Conservation (phyloP, 1,284 basidiomycete genomes). For the Singerocomus inundabilis region DNA sequence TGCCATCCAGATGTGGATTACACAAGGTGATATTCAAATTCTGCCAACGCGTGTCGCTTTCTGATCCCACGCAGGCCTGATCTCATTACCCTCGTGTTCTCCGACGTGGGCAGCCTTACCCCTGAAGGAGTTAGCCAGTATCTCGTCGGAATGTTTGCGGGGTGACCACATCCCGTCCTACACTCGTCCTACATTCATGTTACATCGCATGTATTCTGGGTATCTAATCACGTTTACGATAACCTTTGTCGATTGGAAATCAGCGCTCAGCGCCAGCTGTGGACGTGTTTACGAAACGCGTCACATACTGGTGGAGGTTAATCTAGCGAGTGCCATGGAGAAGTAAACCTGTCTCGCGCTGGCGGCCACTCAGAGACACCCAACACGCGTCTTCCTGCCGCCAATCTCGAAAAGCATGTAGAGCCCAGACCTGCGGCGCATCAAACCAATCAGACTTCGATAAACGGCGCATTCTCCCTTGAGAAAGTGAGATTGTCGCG, state of each 20-base stretch:
- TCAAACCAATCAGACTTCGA: slow-evolving; percentile 23
- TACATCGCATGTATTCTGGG: slow-evolving; percentile 16
- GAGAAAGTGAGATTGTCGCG: slow-evolving; percentile 24
- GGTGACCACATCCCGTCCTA: slow-evolving; percentile 36
- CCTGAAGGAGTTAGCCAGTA: slow-evolving; percentile 91
- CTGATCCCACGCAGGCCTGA: slow-evolving; percentile 60
- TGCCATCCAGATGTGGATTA: slow-evolving; percentile 82
- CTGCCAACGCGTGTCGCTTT: slow-evolving; percentile 12
- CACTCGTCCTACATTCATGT: slow-evolving; percentile 1
- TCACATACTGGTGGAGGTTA: slow-evolving; percentile 11
- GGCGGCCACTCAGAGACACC: slow-evolving; percentile 11
- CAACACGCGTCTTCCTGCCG: slow-evolving; percentile 23
- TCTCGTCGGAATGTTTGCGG: slow-evolving; percentile 87
- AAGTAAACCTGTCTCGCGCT: slow-evolving; percentile 6
- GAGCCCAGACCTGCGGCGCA: slow-evolving; percentile 12
- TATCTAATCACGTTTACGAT: slow-evolving; percentile 41
- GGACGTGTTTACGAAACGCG: slow-evolving; percentile 12
- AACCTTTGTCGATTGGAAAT: slow-evolving; percentile 33
- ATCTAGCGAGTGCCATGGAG: slow-evolving; percentile 12
- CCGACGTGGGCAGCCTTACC: slow-evolving; percentile 88
- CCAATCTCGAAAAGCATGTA: slow-evolving; percentile 11
- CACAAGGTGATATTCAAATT: slow-evolving; percentile 55
- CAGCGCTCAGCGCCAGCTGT: too few relatives aligned
- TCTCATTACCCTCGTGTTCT: slow-evolving; percentile 87
- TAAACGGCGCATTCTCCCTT: slow-evolving; percentile 16